Base-by-base conservation (phyloP, 2,329 filamentous ascomycete genomes). In the Sporothrix schenckii region DNA sequence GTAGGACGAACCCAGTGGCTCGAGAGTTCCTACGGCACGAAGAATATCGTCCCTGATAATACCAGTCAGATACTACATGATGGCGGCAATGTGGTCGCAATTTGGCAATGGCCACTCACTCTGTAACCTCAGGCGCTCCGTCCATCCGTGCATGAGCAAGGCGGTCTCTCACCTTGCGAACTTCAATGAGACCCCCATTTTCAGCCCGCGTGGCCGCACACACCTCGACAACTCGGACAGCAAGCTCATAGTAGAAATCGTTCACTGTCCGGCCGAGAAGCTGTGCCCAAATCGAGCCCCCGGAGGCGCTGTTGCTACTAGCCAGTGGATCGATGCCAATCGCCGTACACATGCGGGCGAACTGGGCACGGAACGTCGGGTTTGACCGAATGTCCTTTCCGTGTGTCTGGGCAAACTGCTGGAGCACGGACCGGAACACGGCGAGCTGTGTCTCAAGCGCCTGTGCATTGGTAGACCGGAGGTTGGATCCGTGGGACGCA, bases 231-330 rank as follows among this genome's bases (percentile, higher is more conserved):
- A 98, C 92, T 66, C 92, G 87, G n/a, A 98, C 94, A 1, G 93
- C 95, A 60, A 99, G 88, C 83, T 97, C 94, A 80, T 98, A 98
- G 82, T 98, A 99, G 78, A 99, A 99, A 80, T 99, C 95, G 78
- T 97, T 97, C 75, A 99, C 94, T 76, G 90, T 93, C 72, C 91
- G 88, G 41, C 95, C 95, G 24, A 98, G 86, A 73, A 98, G 88
- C 82, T 97, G 94, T 10, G 93, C 91, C 94, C 95, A 98, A 71
- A 97, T 89, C 71, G 91, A 95, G 21, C 88, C 87, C 1, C 81
- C 84, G 6, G 83, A 84, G 49, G 80, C 82, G 21, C 82, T 79
- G 72, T 82, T 80, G 76, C 85, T 88, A 70, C 86, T 89, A n/a
- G 93, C 93, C 21, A 99, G 85, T 2, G 95, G 96, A 79, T 99